A percentile compares a stretch with the other conserved stretches of the same genome.
phyloP scores from a whole-genome alignment of 2,329 filamentous ascomycete genomes.

The Fusarium hainanense region DNA sequence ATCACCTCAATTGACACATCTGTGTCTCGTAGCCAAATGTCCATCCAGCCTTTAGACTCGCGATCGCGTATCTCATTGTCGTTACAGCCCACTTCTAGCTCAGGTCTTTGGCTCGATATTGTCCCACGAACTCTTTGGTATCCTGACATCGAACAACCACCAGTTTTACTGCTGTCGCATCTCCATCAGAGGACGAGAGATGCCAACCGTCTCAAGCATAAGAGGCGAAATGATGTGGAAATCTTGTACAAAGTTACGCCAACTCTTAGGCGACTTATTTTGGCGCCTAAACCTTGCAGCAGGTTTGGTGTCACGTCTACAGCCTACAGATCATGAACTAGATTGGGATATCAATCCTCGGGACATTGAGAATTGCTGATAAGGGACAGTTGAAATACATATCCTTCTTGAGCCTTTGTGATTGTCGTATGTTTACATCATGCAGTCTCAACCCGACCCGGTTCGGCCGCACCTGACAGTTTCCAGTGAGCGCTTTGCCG shows the following conservation, averaged over 20 bases:
- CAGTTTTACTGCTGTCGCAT: not conserved
- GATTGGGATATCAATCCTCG: not conserved
- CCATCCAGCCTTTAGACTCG: not conserved
- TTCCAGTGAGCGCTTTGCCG: slow-evolving; percentile 9
- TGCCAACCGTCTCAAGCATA: not conserved
- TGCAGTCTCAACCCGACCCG: not conserved
- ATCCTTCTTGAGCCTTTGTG: not conserved
- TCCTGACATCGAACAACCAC: not conserved
- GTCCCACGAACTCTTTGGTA: not conserved
- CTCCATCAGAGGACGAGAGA: not conserved
- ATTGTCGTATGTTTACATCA: not conserved
- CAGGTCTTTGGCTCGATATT: not conserved
- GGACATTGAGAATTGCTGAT: not conserved
- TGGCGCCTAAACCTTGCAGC: not conserved
- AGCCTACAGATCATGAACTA: not conserved
- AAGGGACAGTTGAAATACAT: rapidly evolving
- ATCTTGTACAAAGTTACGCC: not conserved
- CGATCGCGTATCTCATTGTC: not conserved
- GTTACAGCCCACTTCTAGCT: not conserved
- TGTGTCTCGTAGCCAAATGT: not conserved
- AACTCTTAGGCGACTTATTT: not conserved
- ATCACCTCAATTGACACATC: not conserved
- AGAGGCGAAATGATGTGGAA: not conserved
- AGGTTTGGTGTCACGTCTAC: too few relatives aligned
- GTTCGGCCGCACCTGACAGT: not conserved